phyloP scores from a whole-genome alignment of 176 grass and related monocot genomes.

The Lolium perenne region DNA sequence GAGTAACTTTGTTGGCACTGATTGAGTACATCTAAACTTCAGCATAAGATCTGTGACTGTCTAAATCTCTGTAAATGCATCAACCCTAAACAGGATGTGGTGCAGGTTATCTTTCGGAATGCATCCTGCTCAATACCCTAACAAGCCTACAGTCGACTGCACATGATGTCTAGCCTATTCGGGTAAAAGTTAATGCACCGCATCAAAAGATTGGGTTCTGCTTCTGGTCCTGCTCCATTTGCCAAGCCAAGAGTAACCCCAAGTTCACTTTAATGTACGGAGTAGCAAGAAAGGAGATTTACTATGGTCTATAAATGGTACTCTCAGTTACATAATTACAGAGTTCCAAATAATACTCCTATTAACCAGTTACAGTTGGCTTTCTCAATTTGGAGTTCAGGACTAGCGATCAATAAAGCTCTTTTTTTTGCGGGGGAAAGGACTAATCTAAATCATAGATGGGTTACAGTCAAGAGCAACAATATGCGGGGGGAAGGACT shows the following conservation, averaged over 20 bases:
- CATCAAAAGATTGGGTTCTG: neutral
- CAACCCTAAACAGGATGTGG: conserved; percentile 14
- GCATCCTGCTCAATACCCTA: conserved; percentile 14
- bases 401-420: conserved; percentile 23
- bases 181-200: conserved; percentile 39
- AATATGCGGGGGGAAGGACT: no score
- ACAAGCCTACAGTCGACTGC: neutral
- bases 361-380: conserved; percentile 12
- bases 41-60: neutral
- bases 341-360: neutral
- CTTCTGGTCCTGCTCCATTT: conserved; percentile 15
- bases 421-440: no score
- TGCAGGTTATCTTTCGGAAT: conserved; percentile 21
- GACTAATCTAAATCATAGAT: no score
- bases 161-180: conserved; percentile 37
- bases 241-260: conserved; percentile 13
- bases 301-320: conserved; percentile 16
- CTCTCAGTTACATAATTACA: conserved; percentile 8
- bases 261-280: conserved; percentile 25
- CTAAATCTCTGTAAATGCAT: neutral
- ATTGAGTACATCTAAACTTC: neutral
- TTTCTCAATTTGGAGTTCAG: conserved; percentile 33
- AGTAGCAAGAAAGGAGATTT: neutral
- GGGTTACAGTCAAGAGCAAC: no score
- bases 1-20: conserved; percentile 16